Percentiles rank a stretch among this genome's conserved stretches.
These are phyloP conservation scores for Helicocarpus griseus DNA, from an alignment of 2,329 filamentous ascomycete genomes.

Conservation along the genomic window DNA sequence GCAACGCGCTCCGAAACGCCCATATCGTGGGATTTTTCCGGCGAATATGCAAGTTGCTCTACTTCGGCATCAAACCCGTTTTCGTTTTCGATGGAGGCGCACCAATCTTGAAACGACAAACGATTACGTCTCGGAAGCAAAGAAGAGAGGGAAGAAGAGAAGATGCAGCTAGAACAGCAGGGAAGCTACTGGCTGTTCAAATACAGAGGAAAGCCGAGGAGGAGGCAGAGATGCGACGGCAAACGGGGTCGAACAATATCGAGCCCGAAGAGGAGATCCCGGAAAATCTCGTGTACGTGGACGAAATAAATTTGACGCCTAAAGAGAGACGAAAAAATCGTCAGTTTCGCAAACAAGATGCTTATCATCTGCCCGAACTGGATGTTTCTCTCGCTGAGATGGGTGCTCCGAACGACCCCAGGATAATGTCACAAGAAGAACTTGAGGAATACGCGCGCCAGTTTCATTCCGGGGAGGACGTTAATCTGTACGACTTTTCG, in stretches of 20 bases:
- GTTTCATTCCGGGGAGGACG: conserved; percentile 85
- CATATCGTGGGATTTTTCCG: conserved; percentile 98
- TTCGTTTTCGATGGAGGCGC: conserved; percentile 98
- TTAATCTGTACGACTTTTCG: conserved; percentile 84
- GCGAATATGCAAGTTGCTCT: conserved; percentile 92
- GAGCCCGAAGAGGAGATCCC: conserved; percentile 60
- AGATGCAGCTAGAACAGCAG: conserved; percentile 84
- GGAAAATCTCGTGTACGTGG: conserved; percentile 72
- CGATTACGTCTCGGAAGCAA: conserved; percentile 67
- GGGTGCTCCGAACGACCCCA: conserved; percentile 82
- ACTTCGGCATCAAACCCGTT: conserved; percentile 90
- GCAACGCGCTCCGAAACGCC: conserved; percentile 89
- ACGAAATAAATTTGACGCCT: conserved; percentile 74
- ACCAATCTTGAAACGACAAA: conserved; percentile 80
- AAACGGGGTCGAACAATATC: conserved; percentile 21
- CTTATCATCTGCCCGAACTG: conserved; percentile 87
- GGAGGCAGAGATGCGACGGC: conserved; percentile 56
- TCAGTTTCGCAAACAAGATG: conserved; percentile 82
- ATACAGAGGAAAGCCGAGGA: conserved; percentile 87
- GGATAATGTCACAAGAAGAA: conserved; percentile 94
- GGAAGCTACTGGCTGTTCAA: conserved; percentile 83
- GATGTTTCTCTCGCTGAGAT: conserved; percentile 69
- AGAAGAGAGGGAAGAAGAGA: conserved; percentile 81
- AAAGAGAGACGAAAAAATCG: conserved; percentile 65
- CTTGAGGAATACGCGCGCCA: conserved; percentile 88